Conservation (phyloP, 2,329 filamentous ascomycete species). For the Fusarium sp. region DNA sequence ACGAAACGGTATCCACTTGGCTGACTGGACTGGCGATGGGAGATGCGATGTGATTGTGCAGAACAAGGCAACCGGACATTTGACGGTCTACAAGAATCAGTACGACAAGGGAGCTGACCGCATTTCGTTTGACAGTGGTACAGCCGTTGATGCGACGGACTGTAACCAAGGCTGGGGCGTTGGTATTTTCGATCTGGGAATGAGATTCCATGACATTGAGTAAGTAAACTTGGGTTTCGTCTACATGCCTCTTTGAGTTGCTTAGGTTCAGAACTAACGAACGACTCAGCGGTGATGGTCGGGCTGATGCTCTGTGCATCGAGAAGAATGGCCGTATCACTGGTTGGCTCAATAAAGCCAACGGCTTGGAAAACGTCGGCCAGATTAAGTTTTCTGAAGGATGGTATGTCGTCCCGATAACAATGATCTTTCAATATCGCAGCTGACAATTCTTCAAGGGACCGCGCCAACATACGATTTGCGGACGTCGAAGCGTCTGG, state of each 20-base stretch:
- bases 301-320: not conserved
- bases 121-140: not conserved
- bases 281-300: not conserved
- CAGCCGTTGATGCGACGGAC: not conserved
- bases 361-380: not conserved
- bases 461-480: not conserved
- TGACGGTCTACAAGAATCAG: not conserved
- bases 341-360: not conserved
- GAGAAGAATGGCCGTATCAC: not conserved
- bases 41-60: not conserved
- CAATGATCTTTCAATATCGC: no score
- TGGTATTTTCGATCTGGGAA: not conserved
- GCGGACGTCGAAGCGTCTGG: slow-evolving; percentile 1
- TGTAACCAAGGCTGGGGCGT: not conserved
- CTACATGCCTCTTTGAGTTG: no score
- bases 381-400: slow-evolving; percentile 1
- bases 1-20: not conserved
- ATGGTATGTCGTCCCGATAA: not conserved
- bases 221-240: not conserved
- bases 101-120: not conserved
- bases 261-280: not conserved
- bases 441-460: not conserved
- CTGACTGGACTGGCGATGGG: not conserved
- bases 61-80: not conserved
- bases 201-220: slow-evolving; percentile 3